Conservation (phyloP, 192 early-diverging fungal genomes). For the Geosiphon pyriformis region DNA sequence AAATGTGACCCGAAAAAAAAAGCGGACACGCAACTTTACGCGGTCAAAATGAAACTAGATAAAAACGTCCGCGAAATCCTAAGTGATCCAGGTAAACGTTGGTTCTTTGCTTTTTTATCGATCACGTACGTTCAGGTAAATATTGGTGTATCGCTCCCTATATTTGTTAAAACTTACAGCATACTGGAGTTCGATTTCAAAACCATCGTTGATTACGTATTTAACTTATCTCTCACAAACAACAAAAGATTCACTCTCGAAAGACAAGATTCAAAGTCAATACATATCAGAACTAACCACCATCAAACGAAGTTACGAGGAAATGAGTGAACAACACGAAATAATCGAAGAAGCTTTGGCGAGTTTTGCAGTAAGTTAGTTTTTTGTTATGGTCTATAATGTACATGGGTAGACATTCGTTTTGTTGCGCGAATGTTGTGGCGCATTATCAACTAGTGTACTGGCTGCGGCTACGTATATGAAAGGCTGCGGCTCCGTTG, state of each 20-base stretch:
- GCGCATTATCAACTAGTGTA: conserved; percentile 18
- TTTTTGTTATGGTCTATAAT: conserved; percentile 3
- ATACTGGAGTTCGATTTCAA: conserved; percentile 16
- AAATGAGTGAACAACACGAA: conserved; percentile 18
- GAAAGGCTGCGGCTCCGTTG: conserved; percentile 17
- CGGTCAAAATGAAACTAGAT: conserved; percentile 21
- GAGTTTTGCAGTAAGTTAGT: conserved; percentile 8
- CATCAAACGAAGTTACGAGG: conserved; percentile 10
- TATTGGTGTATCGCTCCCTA: too few species aligned
- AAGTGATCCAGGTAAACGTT: conserved; percentile 8
- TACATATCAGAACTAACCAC: conserved; percentile 6
- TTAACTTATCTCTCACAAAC: background rate
- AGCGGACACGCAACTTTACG: too few species aligned
- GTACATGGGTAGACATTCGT: conserved; percentile 11
- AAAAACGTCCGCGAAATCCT: conserved; percentile 10
- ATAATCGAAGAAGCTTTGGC: conserved; percentile 11
- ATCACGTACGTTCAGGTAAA: conserved; percentile 10
- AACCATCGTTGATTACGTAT: conserved; percentile 6
- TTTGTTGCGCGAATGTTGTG: conserved; percentile 13
- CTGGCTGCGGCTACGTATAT: conserved; percentile 14
- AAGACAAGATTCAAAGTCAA: conserved; percentile 19
- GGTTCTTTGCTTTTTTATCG: conserved; percentile 4
- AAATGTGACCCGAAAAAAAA: too few species aligned
- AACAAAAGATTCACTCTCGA: conserved; percentile 17
- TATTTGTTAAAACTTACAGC: conserved; percentile 19